phyloP scores from a whole-genome alignment of 108 stramenopile genomes.

The Chaetoceros tenuissimus region DNA sequence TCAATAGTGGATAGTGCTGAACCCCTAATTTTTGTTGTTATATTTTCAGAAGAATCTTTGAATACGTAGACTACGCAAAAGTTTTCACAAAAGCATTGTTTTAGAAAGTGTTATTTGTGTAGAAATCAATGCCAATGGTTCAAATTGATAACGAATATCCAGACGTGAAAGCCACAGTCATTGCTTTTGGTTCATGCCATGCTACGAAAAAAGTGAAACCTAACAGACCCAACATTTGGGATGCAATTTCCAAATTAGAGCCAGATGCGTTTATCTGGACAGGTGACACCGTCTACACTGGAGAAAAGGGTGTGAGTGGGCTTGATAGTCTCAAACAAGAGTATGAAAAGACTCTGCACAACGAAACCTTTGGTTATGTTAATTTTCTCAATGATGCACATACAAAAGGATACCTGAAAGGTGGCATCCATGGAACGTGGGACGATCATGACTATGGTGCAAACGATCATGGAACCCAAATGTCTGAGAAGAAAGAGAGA shows the following conservation, averaged over 20 bases:
- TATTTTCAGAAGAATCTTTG: too few relatives aligned
- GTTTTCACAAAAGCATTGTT: too few relatives aligned
- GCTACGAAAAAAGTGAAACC: slow-evolving; percentile 29
- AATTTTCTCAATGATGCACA: slow-evolving; percentile 9
- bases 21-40: too few relatives aligned
- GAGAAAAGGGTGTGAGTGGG: slow-evolving; percentile 38
- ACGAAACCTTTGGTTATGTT: slow-evolving; percentile 60
- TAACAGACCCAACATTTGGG: slow-evolving; percentile 42
- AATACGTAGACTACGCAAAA: too few relatives aligned
- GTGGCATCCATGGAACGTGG: slow-evolving; percentile 53
- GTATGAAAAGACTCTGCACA: slow-evolving; percentile 43
- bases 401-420: slow-evolving; percentile 1
- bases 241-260: slow-evolving; percentile 21
- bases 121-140: too few relatives aligned
- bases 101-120: too few relatives aligned
- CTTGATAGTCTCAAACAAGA: slow-evolving; percentile 35
- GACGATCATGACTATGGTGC: slow-evolving; percentile 94
- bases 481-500: slow-evolving; percentile 39
- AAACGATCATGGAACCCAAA: slow-evolving; percentile 70
- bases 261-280: slow-evolving; percentile 73
- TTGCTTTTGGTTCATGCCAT: slow-evolving; percentile 81
- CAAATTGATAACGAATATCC: background rate
- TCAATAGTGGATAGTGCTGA: too few relatives aligned
- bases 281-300: slow-evolving; percentile 76
- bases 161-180: background rate